Conservation (phyloP, 2,329 filamentous ascomycete species). For the Botrytis porri region DNA sequence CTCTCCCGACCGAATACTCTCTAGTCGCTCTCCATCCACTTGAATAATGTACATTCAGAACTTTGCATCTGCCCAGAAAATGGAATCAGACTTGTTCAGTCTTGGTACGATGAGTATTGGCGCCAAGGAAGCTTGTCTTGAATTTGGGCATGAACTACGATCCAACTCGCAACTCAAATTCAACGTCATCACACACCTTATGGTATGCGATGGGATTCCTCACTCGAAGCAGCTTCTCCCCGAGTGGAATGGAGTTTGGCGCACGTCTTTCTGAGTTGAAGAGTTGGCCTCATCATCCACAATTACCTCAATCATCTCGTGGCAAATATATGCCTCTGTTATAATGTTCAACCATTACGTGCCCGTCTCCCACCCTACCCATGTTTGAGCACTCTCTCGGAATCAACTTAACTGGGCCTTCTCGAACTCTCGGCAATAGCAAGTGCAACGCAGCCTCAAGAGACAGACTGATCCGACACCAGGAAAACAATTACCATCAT, state of each 20-base stretch:
- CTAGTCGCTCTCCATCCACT: not conserved
- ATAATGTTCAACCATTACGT: no score
- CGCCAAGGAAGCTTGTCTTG: slow-evolving; percentile 17
- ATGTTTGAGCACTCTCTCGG: not conserved
- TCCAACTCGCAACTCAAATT: slow-evolving; percentile 13
- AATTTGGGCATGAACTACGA: not conserved
- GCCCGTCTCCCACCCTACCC: not conserved
- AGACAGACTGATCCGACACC: not conserved
- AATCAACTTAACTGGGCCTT: not conserved
- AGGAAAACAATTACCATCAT: not conserved
- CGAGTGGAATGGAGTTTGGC: not conserved
- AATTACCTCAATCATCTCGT: not conserved
- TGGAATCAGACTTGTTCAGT: not conserved
- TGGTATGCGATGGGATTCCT: not conserved
- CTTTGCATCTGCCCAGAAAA: not conserved
- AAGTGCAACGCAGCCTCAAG: not conserved
- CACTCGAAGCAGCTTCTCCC: not conserved
- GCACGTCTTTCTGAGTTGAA: no score
- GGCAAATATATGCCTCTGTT: no score
- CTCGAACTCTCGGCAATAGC: not conserved
- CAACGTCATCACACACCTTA: slow-evolving; percentile 10
- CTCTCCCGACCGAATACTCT: not conserved
- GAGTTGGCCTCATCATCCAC: not conserved
- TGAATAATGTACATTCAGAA: not conserved
- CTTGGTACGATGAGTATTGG: slow-evolving; percentile 5